Percentiles rank a stretch among this genome's conserved stretches.
These are phyloP conservation scores for Kluyveromyces sp. DNA, from an alignment of 1,139 yeast species.

Conservation along the genomic window DNA sequence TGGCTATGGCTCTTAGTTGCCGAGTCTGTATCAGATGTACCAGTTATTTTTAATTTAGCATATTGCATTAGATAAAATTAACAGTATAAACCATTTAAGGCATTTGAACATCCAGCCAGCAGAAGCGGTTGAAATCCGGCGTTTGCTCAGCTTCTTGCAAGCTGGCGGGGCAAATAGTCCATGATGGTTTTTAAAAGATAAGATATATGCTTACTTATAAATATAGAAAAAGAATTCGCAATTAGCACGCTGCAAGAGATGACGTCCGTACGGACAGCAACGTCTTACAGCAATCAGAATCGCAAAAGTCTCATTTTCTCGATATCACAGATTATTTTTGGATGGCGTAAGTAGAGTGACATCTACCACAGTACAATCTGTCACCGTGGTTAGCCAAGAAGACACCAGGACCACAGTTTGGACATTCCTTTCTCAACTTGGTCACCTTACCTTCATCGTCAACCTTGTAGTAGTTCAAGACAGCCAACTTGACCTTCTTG, in stretches of 20 bases:
- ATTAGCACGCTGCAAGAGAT: neutral
- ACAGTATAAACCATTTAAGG: neutral
- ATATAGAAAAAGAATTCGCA: neutral
- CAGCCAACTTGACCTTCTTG: constrained; percentile 98
- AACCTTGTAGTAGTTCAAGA: constrained; percentile 98
- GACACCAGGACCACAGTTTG: constrained; percentile 98
- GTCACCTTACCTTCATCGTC: constrained; percentile 97
- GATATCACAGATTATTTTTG: constrained; percentile 4
- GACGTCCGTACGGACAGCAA: neutral
- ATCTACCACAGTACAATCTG: constrained; percentile 99
- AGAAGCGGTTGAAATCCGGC: no score
- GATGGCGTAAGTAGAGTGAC: constrained; percentile 76
- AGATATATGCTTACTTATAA: neutral
- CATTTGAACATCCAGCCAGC: neutral
- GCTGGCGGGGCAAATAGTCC: neutral
- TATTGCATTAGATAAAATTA: neutral
- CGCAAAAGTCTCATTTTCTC: constrained; percentile 35
- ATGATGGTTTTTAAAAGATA: neutral
- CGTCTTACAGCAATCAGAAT: constrained; percentile 7
- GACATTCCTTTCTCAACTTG: constrained; percentile 99
- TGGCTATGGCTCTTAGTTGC: neutral
- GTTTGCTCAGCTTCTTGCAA: no score
- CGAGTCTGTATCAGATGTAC: constrained; percentile 1
- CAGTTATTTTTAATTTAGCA: neutral
- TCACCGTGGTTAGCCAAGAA: constrained; percentile 97